Conservation (phyloP, 306 rosid genomes). For the Luffa aegyptiaca region DNA sequence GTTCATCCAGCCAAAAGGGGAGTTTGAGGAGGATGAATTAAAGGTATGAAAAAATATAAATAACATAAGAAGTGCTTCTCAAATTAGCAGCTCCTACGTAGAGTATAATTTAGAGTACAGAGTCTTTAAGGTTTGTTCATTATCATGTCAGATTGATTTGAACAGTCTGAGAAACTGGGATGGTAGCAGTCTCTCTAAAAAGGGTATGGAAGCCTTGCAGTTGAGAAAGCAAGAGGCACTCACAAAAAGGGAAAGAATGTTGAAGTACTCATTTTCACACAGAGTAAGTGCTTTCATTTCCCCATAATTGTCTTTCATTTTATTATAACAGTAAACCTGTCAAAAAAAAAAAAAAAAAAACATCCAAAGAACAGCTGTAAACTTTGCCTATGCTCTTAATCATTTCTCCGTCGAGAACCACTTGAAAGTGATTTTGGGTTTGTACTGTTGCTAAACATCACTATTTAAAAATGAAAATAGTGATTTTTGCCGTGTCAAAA, state of each 20-base stretch:
- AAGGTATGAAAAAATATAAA: constrained; percentile 20
- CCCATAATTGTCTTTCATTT: neutral
- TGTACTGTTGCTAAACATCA: too few relatives aligned
- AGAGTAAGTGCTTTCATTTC: constrained; percentile 32
- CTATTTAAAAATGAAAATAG: neutral
- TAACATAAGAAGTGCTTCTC: neutral
- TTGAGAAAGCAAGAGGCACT: constrained; percentile 57
- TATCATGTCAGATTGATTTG: constrained; percentile 39
- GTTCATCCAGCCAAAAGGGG: constrained; percentile 25
- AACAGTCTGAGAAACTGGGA: constrained; percentile 49
- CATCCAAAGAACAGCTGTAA: neutral
- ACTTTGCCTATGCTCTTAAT: neutral
- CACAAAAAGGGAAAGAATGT: constrained; percentile 67
- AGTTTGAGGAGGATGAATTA: constrained; percentile 30
- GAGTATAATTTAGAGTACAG: neutral
- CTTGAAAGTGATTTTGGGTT: too few relatives aligned
- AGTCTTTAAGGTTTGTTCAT: neutral
- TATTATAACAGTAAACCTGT: neutral
- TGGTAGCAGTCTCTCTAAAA: constrained; percentile 39
- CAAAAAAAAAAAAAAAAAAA: too few relatives aligned
- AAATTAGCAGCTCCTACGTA: neutral
- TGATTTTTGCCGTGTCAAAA: neutral
- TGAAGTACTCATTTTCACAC: constrained; percentile 69
- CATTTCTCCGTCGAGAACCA: too few relatives aligned
- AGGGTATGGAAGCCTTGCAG: constrained; percentile 46